Base-by-base conservation (phyloP, 2,329 filamentous ascomycete species). In the Aureobasidium lini region DNA sequence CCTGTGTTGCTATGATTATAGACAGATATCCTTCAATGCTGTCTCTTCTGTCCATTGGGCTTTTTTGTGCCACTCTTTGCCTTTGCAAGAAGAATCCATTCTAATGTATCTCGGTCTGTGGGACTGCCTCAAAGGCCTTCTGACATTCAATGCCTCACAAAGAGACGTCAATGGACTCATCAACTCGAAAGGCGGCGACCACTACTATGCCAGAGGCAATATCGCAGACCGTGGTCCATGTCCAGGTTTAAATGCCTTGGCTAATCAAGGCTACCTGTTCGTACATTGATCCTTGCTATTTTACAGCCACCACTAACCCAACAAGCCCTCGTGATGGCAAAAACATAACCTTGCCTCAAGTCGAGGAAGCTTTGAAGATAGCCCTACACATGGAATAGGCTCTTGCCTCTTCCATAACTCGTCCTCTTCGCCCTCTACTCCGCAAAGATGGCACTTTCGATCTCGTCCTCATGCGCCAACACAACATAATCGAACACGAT, bases 401-500 rank as follows among this genome's bases (percentile, higher is more conserved):
- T 9, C 64, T 69, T 7, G 67, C 69, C 13, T 62, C 64, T n/a
- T 62, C 69, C 4, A 62, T 70, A 13, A 65, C 67, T 3, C 63
- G 60, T 29, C 63, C 66, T 15, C 50, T 71, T 11, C 64, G 59
- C 5, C 59, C 56, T 7, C 46, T 66, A 1, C 44, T 60, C 6
- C 66, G 67, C 31, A 59, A 63, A 37, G 66, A 71, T 46, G 66
- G 67, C n/a, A 70, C 68, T 1, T 72, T 72, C 62, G 66, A 70
- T 52, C 64, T 71, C 18, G 54, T 66, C 37, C 66, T 71, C 60
- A 66, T 66, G 23, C 65, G 70, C n/a, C 64, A 63, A 37, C 70
- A 72, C 62, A 68, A 70, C 49, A 64, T 71, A 6, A 65, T 73
- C 44, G 71, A 73, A 62, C 71, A 73, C 62, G 71, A 72, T 56